Evolutionary conservation across 495 filamentous ascomycete genomes (phyloP).

Genomic region (Tuber brumale): DNA sequence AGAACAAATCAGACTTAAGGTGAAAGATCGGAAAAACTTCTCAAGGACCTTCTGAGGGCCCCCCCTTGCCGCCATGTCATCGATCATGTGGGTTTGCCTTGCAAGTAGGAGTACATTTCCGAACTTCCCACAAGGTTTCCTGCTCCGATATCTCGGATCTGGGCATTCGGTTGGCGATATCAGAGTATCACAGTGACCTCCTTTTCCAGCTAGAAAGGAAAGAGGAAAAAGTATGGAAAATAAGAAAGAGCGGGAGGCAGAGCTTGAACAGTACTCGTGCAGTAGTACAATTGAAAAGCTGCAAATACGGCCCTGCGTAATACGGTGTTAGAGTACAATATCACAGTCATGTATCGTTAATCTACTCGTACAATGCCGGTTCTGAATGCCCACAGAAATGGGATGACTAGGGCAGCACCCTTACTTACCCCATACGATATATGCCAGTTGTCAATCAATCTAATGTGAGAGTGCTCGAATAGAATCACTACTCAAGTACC

Average conservation of each 20-base stretch:
- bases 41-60: slow-evolving; percentile 8
- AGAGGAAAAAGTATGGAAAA: background rate
- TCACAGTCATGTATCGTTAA: slow-evolving; percentile 5
- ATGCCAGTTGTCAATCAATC: slow-evolving; percentile 34
- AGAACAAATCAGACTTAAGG: slow-evolving; percentile 33
- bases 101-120: background rate
- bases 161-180: background rate
- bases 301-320: background rate
- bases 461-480: slow-evolving; percentile 13
- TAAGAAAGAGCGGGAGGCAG: background rate
- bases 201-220: background rate
- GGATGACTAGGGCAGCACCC: slow-evolving; percentile 13
- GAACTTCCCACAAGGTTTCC: background rate
- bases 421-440: slow-evolving; percentile 18
- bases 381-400: slow-evolving; percentile 22
- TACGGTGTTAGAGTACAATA: background rate
- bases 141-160: background rate
- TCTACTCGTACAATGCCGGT: slow-evolving; percentile 10
- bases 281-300: background rate
- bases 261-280: background rate
- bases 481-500: background rate
- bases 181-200: background rate
- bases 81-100: slow-evolving; percentile 30
- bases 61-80: slow-evolving; percentile 28
- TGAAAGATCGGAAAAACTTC: slow-evolving; percentile 36